Evolutionary conservation across 768 basidiomycete species (phyloP).

Genomic region (Amanita molliuscula): DNA sequence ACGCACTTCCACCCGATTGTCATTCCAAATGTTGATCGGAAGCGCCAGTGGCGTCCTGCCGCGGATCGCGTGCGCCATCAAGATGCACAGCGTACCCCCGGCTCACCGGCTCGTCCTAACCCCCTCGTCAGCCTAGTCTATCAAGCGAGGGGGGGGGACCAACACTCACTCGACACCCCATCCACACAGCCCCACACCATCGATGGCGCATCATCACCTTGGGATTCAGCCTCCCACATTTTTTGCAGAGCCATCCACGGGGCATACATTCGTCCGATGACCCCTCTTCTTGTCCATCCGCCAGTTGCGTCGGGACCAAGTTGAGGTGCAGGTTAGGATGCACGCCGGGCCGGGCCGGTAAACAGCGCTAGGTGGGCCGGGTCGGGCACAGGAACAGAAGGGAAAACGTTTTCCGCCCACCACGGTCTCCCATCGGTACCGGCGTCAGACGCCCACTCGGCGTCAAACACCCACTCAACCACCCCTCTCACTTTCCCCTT

Average conservation of each 20-base stretch:
- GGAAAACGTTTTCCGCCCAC: background rate
- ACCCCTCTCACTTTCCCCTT: background rate
- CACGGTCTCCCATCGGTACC: background rate
- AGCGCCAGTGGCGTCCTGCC: background rate
- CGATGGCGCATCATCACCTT: conserved; percentile 7
- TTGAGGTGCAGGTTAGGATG: background rate
- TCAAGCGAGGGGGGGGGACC: background rate
- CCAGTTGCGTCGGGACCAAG: conserved; percentile 1
- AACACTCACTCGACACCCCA: conserved; percentile 1
- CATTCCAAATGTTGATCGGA: conserved; percentile 1
- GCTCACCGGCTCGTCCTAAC: background rate
- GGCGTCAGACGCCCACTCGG: background rate
- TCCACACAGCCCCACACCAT: conserved; percentile 1
- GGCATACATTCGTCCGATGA: conserved; percentile 4
- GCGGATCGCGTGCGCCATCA: background rate
- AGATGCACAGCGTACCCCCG: conserved; percentile 3
- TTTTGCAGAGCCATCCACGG: conserved; percentile 4
- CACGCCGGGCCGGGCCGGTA: background rate
- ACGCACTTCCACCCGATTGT: background rate
- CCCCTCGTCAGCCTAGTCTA: background rate
- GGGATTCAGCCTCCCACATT: conserved; percentile 6
- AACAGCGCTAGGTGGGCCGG: background rate
- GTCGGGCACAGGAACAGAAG: background rate
- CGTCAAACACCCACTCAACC: conserved; percentile 3
- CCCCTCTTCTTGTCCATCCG: conserved; percentile 5